Evolutionary conservation across 2,329 filamentous ascomycete genomes (phyloP), one percentile per base, ranked within the genome.

Genomic region (Sarocladium oryzae): DNA sequence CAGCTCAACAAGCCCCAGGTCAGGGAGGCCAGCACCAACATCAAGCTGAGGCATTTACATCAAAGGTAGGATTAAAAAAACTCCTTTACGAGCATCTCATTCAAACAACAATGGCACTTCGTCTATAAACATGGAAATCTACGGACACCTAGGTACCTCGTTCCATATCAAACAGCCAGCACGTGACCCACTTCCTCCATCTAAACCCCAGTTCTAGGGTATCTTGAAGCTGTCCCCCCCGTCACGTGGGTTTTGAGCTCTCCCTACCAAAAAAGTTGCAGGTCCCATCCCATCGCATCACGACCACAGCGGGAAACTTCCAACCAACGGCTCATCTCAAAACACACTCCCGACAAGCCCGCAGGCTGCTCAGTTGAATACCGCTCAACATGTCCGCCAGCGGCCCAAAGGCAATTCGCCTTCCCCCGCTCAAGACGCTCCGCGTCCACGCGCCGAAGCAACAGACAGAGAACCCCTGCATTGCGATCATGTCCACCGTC

Each of bases 401-500:
- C 51, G 61, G 62, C 51, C 70, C 72, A 55, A 78, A 74, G 57
- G 72, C 78, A 24, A 79, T 81, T 43, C 77, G 78, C 41, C 72
- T 85, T 2, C 78, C 79, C 53, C 80, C 81, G 2, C 66, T 84
- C 54, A 73, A 75, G 61, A 63, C 63, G 32, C 71, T 82, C 50
- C 78, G 78, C 55, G 77, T 82, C 55, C 72, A 74, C 60, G 68
- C 76, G 54, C 73, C 78, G 18, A 78, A 77, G 65, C 70, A 69
- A 53, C 60, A 68, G 57, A 63, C 69, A 49, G 67, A 73, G 54
- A 78, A 78, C 57, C 77, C 78, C 5, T 83, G 79, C 61, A 63
- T 81, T 48, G 63, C 66, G 43, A 69, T 79, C 65, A 82, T 82
- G 79, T 74, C 75, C 20, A 74, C 73, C 15, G 78, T 83, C 16